phyloP scores from a whole-genome alignment of 352 stramenopile genomes.

The Phytophthora boehmeriae region DNA sequence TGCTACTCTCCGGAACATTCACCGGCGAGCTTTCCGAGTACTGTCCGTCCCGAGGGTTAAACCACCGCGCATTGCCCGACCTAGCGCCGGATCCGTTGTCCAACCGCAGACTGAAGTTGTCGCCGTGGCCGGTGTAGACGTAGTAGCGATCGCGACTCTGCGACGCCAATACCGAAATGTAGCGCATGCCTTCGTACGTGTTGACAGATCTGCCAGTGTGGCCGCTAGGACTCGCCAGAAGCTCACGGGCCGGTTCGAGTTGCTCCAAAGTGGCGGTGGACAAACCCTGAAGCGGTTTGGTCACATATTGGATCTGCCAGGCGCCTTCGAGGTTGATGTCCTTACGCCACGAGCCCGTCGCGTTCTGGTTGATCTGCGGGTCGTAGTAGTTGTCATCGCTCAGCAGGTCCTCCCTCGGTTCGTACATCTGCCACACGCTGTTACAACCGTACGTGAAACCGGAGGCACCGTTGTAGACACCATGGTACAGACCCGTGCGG shows the following conservation, averaged over 20 bases:
- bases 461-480: conserved; percentile 21
- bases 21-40: conserved; percentile 12
- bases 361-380: conserved; percentile 16
- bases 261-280: conserved; percentile 8
- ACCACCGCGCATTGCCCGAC: conserved; percentile 8
- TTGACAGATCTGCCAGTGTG: conserved; percentile 13
- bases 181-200: conserved; percentile 19
- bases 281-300: conserved; percentile 18
- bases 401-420: conserved; percentile 14
- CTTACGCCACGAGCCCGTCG: conserved; percentile 21
- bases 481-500: conserved; percentile 26
- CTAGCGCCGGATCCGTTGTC: conserved; percentile 3
- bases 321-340: conserved; percentile 24
- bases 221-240: conserved; percentile 8
- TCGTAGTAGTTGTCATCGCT: conserved; percentile 23
- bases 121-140: conserved; percentile 15
- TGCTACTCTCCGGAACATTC: conserved; percentile 1
- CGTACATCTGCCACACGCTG: conserved; percentile 34
- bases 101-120: conserved; percentile 17
- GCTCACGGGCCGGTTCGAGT: conserved; percentile 17
- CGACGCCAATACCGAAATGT: conserved; percentile 28
- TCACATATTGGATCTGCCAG: conserved; percentile 20
- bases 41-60: conserved; percentile 18
- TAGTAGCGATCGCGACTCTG: conserved; percentile 12
- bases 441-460: conserved; percentile 32